A percentile compares a stretch with the other conserved stretches of the same genome.
Conservation (phyloP, 2,329 filamentous ascomycete genomes). For the Sarocladium brachiariae region DNA sequence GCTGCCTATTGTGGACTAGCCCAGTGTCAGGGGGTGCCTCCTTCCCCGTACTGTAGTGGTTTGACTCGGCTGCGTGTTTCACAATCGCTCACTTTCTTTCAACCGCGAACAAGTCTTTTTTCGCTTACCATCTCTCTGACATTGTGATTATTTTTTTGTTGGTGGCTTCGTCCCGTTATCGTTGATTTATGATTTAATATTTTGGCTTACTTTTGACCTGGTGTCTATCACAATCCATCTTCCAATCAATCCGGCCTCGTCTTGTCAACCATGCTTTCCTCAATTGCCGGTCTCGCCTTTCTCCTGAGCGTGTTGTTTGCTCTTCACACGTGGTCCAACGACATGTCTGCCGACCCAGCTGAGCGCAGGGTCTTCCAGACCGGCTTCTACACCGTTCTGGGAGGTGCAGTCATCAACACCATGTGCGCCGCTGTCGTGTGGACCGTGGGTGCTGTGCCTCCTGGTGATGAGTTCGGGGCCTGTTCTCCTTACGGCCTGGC, state of each 20-base stretch:
- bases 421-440: constrained; percentile 3
- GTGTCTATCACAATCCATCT: not conserved
- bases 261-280: not conserved
- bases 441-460: constrained; percentile 1
- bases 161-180: no score
- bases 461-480: constrained; percentile 7
- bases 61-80: not conserved
- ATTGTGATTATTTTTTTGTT: no score
- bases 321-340: constrained; percentile 1
- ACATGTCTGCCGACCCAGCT: not conserved
- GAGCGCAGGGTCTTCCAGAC: constrained; percentile 6
- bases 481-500: constrained; percentile 7
- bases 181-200: no score
- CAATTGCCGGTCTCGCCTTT: not conserved
- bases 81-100: not conserved
- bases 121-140: not conserved
- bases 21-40: not conserved
- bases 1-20: constrained; percentile 2
- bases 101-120: not conserved
- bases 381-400: constrained; percentile 5
- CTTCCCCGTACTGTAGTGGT: not conserved
- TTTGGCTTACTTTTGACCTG: no score
- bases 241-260: not conserved
- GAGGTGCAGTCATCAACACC: constrained; percentile 6
- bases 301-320: not conserved